Evolutionary conservation across 2,329 filamentous ascomycete genomes (phyloP).

Genomic region (Teratosphaeria epicoccoides): DNA sequence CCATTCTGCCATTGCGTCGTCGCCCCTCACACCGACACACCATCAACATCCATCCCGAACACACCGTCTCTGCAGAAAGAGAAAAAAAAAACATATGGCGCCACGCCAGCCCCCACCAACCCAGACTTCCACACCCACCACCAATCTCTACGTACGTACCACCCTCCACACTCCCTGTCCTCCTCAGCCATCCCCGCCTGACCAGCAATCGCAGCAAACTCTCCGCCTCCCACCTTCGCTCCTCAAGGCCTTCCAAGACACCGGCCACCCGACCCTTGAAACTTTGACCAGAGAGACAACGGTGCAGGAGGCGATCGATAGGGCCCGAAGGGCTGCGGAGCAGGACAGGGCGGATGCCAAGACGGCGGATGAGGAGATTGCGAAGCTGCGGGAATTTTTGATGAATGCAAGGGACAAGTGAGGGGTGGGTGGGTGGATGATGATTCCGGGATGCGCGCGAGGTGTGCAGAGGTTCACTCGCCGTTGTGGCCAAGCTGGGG

Average conservation of each 20-base stretch:
- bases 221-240: no score
- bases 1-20: no score
- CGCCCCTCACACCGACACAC: no score
- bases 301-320: neutral
- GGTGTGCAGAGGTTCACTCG: no score
- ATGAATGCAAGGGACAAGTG: neutral
- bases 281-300: neutral
- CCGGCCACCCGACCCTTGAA: no score
- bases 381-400: neutral
- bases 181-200: no score
- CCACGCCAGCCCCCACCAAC: neutral
- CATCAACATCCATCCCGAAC: neutral
- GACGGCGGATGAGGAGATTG: neutral
- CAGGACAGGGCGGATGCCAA: neutral
- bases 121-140: neutral
- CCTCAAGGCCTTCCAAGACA: no score
- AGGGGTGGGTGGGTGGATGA: neutral
- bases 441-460: neutral
- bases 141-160: no score
- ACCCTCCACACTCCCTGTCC: no score
- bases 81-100: neutral
- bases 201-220: no score
- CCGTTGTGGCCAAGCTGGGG: no score
- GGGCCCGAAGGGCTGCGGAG: neutral
- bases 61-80: neutral